Conservation (phyloP, 2,329 filamentous ascomycete genomes). For the Colletotrichum paranaense region DNA sequence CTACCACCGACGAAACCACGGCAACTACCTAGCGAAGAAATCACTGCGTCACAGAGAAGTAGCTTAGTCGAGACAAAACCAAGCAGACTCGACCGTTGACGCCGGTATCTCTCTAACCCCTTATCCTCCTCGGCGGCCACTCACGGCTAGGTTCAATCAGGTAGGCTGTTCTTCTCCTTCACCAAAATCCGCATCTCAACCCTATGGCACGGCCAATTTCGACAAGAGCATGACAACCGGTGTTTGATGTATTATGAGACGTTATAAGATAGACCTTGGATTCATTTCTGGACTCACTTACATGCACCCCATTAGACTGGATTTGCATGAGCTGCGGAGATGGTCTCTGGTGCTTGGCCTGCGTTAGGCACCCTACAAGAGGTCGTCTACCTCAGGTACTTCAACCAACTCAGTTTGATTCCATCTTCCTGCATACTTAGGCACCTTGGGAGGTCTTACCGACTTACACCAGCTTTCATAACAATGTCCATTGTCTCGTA, state of each 20-base stretch:
- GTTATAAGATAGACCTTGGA: neutral
- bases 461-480: slow-evolving; percentile 8
- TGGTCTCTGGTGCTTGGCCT: neutral
- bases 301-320: neutral
- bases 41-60: neutral
- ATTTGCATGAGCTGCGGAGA: neutral
- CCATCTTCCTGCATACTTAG: neutral
- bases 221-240: neutral
- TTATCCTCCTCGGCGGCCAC: slow-evolving; percentile 16
- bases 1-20: neutral
- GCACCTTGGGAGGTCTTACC: neutral
- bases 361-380: neutral
- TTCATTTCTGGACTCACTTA: neutral
- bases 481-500: slow-evolving; percentile 36
- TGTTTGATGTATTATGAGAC: neutral
- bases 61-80: neutral
- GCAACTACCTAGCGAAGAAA: neutral
- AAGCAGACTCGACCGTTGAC: neutral
- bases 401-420: neutral
- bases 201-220: neutral
- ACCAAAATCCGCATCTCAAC: too few species aligned
- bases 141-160: slow-evolving; percentile 1
- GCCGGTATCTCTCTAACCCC: neutral
- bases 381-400: neutral
- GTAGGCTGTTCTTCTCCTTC: slow-evolving; percentile 1